A percentile compares a stretch with the other conserved stretches of the same genome.
These are phyloP conservation scores for Xerocomus minutiporus DNA, from an alignment of 1,284 basidiomycete genomes.

Conservation along the genomic window DNA sequence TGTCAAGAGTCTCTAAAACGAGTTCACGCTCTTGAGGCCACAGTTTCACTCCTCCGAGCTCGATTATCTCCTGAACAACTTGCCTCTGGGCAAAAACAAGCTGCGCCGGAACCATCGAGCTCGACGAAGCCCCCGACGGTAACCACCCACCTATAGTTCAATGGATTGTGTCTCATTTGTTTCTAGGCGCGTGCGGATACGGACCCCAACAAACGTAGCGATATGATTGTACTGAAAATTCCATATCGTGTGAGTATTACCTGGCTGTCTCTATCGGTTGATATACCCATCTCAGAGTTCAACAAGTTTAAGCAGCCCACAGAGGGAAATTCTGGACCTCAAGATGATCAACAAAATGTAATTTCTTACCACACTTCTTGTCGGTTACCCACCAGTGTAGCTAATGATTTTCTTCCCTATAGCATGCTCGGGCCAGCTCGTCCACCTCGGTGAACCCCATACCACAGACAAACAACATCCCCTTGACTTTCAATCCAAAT, in stretches of 20 bases:
- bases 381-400: neutral
- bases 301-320: constrained; percentile 13
- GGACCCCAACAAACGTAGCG: constrained; percentile 17
- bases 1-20: constrained; percentile 15
- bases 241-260: constrained; percentile 21
- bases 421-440: neutral
- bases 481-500: neutral
- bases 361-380: constrained; percentile 1
- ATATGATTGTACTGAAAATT: constrained; percentile 25
- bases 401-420: neutral
- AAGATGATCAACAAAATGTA: constrained; percentile 13
- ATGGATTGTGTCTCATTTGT: constrained; percentile 9
- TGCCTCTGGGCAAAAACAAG: constrained; percentile 5
- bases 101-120: neutral
- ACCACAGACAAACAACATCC: constrained; percentile 1
- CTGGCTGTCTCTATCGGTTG: neutral
- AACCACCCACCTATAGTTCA: neutral
- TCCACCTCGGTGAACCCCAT: constrained; percentile 4
- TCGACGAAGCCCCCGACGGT: constrained; percentile 11
- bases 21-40: constrained; percentile 20
- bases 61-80: constrained; percentile 23
- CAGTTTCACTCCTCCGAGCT: constrained; percentile 16
- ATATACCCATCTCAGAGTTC: constrained; percentile 5
- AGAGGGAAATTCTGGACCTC: constrained; percentile 3
- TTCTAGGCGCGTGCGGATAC: constrained; percentile 9